Percentiles rank a stretch among this genome's conserved stretches.
Conservation (phyloP, 257 asterid genomes). For the Solanum bulbocastanum region DNA sequence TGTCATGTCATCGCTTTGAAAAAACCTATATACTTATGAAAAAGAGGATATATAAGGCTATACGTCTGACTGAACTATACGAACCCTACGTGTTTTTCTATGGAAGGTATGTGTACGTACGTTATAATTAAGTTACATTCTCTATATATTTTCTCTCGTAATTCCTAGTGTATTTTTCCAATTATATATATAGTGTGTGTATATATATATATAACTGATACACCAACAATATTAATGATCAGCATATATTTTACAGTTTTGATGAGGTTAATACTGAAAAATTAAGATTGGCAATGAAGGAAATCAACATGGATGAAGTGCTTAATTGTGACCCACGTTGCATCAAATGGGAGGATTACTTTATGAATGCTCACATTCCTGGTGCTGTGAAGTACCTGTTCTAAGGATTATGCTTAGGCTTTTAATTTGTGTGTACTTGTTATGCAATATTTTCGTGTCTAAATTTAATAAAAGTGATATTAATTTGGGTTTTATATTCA, state of each 20-base stretch:
- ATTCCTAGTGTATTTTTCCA: not conserved
- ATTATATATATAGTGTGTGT: no score
- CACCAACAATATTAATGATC: not conserved
- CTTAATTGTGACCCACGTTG: constrained; percentile 33
- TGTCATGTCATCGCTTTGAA: constrained; percentile 23
- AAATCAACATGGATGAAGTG: constrained; percentile 10
- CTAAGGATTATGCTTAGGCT: not conserved
- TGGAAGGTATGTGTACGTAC: constrained; percentile 32
- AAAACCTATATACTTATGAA: constrained; percentile 5
- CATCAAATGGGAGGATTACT: constrained; percentile 53
- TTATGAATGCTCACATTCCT: constrained; percentile 37
- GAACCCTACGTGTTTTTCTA: constrained; percentile 36
- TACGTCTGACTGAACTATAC: constrained; percentile 32
- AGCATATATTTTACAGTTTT: constrained; percentile 15
- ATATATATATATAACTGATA: not conserved
- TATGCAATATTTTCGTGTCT: not conserved
- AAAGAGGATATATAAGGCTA: constrained; percentile 14
- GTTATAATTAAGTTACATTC: no score
- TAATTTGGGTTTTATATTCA: not conserved
- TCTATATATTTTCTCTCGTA: not conserved
- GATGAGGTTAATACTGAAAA: constrained; percentile 50
- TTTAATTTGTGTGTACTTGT: not conserved
- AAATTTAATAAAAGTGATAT: not conserved
- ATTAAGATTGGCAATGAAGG: constrained; percentile 14
- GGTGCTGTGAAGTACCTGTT: constrained; percentile 37